Base-by-base conservation (phyloP, 2,329 filamentous ascomycete genomes). In the Cryoendolithus antarcticus region DNA sequence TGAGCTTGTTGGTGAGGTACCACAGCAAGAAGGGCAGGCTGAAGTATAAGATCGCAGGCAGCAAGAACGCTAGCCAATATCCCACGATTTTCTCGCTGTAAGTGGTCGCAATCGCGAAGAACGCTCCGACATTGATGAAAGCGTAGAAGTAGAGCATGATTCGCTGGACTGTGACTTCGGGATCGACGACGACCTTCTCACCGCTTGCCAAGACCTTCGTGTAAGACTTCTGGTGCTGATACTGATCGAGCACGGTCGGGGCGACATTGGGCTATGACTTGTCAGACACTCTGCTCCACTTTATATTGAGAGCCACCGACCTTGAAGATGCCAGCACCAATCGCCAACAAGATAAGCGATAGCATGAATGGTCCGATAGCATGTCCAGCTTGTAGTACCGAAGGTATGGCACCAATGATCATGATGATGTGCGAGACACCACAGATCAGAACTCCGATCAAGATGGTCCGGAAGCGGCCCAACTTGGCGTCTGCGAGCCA, bases 311-410 rank as follows among this genome's bases (percentile, higher is more conserved):
- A n/a, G n/a, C n/a, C 19, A 21, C 19, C 19, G 3, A 27, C 24
- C 7, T 88, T 88, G 73, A 86, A 85, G 50, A 82, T 77, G 44
- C 81, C 81, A 1, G 80, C 82, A 8, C 19, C 81, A 15, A 82
- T 56, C 3, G 50, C 54, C n/a, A 57, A 44, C 9, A 55, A 36
- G 37, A 57, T 48, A 4, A 85, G 64, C 1, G 80, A 80, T 46
- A 77, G 67, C 78, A 85, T 80, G 35, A 51, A 51, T 4, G 49
- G 49, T 7, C 44, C 47, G 29, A 44, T 38, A 9, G 43, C 49
- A 30, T 49, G 44, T 4, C 46, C 45, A 30, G 40, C 45, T 9
- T 46, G 41, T 5, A 52, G 44, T 2, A 52, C 41, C 7, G 41
- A 39, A n/a, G 50, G 50, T 8, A 50, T 44, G 5, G 48, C 48